Base-by-base conservation (phyloP, 176 grass and related monocot species). In the Aegilops umbellulata region DNA sequence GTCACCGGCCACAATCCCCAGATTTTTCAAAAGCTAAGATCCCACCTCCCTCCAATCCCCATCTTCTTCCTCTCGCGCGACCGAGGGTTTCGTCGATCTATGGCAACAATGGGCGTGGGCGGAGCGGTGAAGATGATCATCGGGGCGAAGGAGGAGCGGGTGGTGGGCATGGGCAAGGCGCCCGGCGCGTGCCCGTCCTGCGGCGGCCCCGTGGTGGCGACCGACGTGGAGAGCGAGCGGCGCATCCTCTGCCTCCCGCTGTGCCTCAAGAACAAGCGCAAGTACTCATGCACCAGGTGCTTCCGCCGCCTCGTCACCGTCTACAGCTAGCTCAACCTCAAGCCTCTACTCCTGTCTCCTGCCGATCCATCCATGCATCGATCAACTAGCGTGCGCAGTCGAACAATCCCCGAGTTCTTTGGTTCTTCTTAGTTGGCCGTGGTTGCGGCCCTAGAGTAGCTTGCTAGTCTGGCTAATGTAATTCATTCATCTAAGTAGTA, bases 201-300 rank as follows among this genome's bases (percentile, higher is more conserved):
- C 83, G 88, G 89, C 12, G 93, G 93, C 2, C 71, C 70, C 9
- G 95, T 98, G 85, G 82, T 92, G 63, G 89, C 92, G 3, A 89
- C 88, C 17, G 93, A 98, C 80, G 86, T 98, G 8, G 90, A 98
- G 88, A 89, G 35, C 46, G 80, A 82, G 42, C 81, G 91, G 4
- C 86, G 87, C 57, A 51, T 98, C 83, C 84, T 89, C 1, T 90
- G 93, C 91, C 91, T 98, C 4, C 93, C 93, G 14, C 78, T 98
- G 12, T 95, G 91, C 84, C 13, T 88, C 74, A 90, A 92, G 93
- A 93, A 17, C 78, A 98, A 92, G 85, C 88, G 91, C 82, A 93
- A 87, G 73, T 98, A 87, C 91, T 90, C 90, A 74, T 98, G 95
- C 88, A 73, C 75, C 69, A 23, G 67, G 26, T 98, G 95, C 77